Base-by-base conservation (phyloP, 306 rosid genomes). In the Quercus rubra region DNA sequence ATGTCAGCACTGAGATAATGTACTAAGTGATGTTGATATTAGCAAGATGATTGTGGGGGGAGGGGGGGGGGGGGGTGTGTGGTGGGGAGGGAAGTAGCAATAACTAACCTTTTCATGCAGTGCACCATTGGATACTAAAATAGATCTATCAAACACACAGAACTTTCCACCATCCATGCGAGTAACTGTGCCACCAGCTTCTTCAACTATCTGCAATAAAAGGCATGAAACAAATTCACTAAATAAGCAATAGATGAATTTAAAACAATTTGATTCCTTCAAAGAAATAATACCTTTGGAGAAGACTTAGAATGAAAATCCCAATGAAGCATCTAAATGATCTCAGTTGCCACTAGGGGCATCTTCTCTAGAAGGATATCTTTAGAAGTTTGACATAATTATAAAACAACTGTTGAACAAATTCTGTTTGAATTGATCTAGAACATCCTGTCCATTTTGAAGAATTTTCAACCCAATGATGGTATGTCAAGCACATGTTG, bases 141-240 rank as follows among this genome's bases (percentile, higher is more conserved):
- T 91, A 46, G 99, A 94, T 84, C 99, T 89, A 88, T 94, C 98
- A 89, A 94, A 94, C 30, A 94, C 97, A 70, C 87, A 85, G 85
- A 94, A 94, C 58, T 87, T 89, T 72, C 95, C 92, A 58, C 99
- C 97, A 70, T 94, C 99, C 99, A 94, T 94, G 80, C 95, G 74
- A 55, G 96, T 87, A 67, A 92, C 91, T 35, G 85, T 23, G 59
- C 98, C 99, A 33, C 97, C 99, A 41, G 99, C 95, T 90, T 94
- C 99, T 83, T 94, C 97, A 68, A 92, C 98, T 74, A 94, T 90
- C 98, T 92, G 83, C 74, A 66, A 62, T 59, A 52, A 6, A 54
- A 21, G 28, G 5, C 54, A 25, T 17, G 23, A 73, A 73, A 73
- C 14, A 55, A 67, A 31, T 33, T 38, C 46, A 7, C 46, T 38